phyloP scores from a whole-genome alignment of 805 yeast genomes.

The Huiozyma naganishii region DNA sequence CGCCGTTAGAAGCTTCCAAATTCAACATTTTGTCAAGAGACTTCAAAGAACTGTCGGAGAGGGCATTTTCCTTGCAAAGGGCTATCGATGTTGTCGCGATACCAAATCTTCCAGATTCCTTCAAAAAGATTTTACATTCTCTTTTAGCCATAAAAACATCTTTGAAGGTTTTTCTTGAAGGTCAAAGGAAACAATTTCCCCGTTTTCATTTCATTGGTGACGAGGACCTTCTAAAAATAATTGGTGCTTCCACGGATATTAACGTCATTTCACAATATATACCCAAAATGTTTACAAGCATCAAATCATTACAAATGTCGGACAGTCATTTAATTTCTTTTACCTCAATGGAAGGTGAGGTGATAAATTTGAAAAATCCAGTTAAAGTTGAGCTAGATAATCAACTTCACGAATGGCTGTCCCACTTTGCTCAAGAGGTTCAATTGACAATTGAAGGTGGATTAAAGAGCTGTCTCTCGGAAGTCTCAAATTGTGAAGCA shows the following conservation, averaged over 20 bases:
- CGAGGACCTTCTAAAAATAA: constrained; percentile 74
- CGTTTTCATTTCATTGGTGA: constrained; percentile 84
- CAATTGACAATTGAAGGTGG: constrained; percentile 27
- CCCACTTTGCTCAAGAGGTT: constrained; percentile 45
- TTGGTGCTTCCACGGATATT: constrained; percentile 52
- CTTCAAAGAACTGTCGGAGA: constrained; percentile 40
- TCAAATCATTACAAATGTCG: constrained; percentile 34
- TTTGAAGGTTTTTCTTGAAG: constrained; percentile 66
- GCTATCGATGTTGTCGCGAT: constrained; percentile 47
- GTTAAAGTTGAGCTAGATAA: constrained; percentile 30
- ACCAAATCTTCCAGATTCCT: constrained; percentile 35
- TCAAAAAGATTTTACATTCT: constrained; percentile 46
- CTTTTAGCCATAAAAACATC: constrained; percentile 51
- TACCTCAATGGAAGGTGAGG: constrained; percentile 58
- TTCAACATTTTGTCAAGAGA: constrained; percentile 57
- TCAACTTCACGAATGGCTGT: constrained; percentile 45
- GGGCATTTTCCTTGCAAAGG: constrained; percentile 36
- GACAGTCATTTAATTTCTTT: constrained; percentile 35
- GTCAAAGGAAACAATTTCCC: constrained; percentile 66
- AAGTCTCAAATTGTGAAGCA: constrained; percentile 7
- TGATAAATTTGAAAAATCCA: constrained; percentile 31
- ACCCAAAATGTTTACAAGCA: constrained; percentile 62
- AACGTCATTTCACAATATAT: constrained; percentile 45
- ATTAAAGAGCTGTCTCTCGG: constrained; percentile 25
- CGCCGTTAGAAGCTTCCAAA: constrained; percentile 61